Base-by-base conservation (phyloP, 805 yeast species). In the Cyberlindnera samutprakarnensis region DNA sequence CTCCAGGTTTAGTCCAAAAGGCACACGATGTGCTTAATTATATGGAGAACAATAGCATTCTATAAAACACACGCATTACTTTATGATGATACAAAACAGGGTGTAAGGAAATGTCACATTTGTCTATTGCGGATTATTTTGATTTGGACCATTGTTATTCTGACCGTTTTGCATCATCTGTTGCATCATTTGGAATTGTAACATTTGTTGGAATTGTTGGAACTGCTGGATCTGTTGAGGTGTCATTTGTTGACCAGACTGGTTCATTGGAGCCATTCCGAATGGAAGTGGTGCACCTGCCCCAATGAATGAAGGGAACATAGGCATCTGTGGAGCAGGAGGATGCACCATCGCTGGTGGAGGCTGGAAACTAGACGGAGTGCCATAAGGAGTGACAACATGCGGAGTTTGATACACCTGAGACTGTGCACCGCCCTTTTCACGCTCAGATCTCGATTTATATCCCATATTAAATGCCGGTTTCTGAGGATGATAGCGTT, bases 1-100 rank as follows among this genome's bases (percentile, higher is more conserved):
- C 98, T 2, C 59, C 62, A 13, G 12, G 26, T 16, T 36, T 38
- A 4, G 31, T 40, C 12, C 23, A 35, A 17, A 40, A 32, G 27
- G 44, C 44, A 5, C 21, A 26, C 5, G 23, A 27, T 5, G 44
- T 38, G 11, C 30, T 37, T 22, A 28, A 28, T 15, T 30, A 23
- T 25, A 35, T 40, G 13, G 22, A 25, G 2, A 23, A 28, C 7
- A 31, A 23, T 7, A 33, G 31, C 7, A 39, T 39, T 10, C 21
- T 39, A 16, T 36, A 27, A 33, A 27, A 12, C 15, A 29, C 19
- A 9, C 14, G 18, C 28, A 25, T 14, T 16, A 25, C 9, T 7
- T 6, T 10, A 25, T 25, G 18, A 25, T 16, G 23, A 20, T 18
- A n/a, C n/a, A n/a, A n/a, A n/a, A n/a, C n/a, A n/a, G n/a, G n/a